These are phyloP conservation scores for Dendrostoma leiphaemia DNA, from an alignment of 2,329 filamentous ascomycete species.

Conservation along the genomic window DNA sequence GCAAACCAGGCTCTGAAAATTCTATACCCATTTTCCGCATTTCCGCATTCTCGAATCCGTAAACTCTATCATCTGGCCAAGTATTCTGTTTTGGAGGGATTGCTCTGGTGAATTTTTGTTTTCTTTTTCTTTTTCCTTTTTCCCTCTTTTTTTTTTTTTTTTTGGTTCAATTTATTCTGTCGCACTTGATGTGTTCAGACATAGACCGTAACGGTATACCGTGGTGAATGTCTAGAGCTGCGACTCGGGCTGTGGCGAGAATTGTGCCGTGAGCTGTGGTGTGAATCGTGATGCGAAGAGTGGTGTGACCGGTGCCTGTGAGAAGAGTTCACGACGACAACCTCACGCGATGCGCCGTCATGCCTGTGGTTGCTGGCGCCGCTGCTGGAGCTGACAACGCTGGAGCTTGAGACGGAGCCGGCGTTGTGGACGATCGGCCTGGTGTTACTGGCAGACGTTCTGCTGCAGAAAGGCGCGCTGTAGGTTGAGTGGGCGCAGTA, in stretches of 20 bases:
- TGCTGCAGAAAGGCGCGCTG: background rate
- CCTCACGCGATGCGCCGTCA: background rate
- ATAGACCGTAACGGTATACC: slow-evolving; percentile 2
- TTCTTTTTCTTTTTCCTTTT: too few relatives aligned
- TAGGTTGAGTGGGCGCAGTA: slow-evolving; percentile 11
- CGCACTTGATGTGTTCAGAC: too few relatives aligned
- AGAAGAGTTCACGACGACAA: slow-evolving; percentile 2
- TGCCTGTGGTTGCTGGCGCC: background rate
- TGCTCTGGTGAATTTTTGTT: too few relatives aligned
- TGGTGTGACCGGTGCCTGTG: background rate
- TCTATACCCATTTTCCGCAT: too few relatives aligned
- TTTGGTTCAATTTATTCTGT: too few relatives aligned
- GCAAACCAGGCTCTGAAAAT: too few relatives aligned
- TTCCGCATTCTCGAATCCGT: too few relatives aligned
- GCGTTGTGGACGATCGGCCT: too few relatives aligned
- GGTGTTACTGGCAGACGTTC: too few relatives aligned
- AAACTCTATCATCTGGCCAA: too few relatives aligned
- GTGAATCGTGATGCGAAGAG: background rate
- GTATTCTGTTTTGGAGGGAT: too few relatives aligned
- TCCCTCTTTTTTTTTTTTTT: too few relatives aligned
- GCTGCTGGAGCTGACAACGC: background rate
- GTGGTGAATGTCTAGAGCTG: slow-evolving; percentile 3
- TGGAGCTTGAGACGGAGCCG: background rate
- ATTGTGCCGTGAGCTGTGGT: background rate
- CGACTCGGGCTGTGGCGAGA: background rate